Conservation (phyloP, 768 basidiomycete genomes). For the Tricholoma hemisulphureum region DNA sequence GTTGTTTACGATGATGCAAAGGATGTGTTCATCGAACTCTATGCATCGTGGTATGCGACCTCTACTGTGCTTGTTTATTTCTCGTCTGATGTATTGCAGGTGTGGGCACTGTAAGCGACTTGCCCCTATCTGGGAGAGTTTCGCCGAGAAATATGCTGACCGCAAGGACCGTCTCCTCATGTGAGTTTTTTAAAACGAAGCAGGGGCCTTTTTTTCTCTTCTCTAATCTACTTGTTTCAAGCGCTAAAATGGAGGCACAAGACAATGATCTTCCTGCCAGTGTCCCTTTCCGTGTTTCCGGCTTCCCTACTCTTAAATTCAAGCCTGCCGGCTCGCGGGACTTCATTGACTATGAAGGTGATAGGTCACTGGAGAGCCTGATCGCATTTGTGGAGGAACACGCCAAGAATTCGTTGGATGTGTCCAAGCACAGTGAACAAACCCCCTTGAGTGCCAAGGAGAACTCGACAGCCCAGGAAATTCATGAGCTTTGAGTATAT, state of each 20-base stretch:
- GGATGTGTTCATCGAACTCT: conserved; percentile 97
- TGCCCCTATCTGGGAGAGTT: conserved; percentile 88
- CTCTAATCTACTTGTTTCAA: conserved; percentile 30
- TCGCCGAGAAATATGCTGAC: conserved; percentile 79
- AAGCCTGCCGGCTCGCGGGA: conserved; percentile 83
- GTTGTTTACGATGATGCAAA: conserved; percentile 83
- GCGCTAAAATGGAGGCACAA: conserved; percentile 94
- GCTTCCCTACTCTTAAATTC: conserved; percentile 97
- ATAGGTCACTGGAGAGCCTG: conserved; percentile 82
- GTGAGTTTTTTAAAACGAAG: conserved; percentile 39
- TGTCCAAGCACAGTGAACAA: conserved; percentile 36
- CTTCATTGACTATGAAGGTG: conserved; percentile 93
- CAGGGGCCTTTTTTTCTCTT: not conserved
- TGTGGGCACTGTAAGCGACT: conserved; percentile 97
- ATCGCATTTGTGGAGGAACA: conserved; percentile 80
- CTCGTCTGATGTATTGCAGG: conserved; percentile 38
- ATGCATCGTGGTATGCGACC: conserved; percentile 82
- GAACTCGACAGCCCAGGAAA: conserved; percentile 21
- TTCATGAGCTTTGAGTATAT: conserved; percentile 44
- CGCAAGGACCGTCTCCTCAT: conserved; percentile 76
- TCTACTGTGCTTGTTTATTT: not conserved
- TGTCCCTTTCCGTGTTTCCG: conserved; percentile 82
- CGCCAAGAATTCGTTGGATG: conserved; percentile 70
- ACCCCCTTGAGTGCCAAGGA: conserved; percentile 25
- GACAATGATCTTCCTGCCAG: conserved; percentile 93